Base-by-base conservation (phyloP, 208 protist genomes). In the Novymonas esmeraldas region DNA sequence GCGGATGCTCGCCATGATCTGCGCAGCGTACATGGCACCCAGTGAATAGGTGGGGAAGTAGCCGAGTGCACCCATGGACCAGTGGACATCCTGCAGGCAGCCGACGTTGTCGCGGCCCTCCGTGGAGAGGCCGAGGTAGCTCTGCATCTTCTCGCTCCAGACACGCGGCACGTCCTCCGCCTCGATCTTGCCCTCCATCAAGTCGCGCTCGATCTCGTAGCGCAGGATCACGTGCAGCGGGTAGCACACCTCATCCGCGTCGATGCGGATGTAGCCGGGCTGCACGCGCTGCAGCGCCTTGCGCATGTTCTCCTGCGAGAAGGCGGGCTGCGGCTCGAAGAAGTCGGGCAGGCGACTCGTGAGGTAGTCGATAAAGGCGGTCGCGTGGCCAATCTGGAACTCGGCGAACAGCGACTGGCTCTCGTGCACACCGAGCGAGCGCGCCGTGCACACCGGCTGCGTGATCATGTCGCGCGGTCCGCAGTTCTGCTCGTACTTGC, bases 171-270 rank as follows among this genome's bases (percentile, higher is more conserved):
- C 70, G 29, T 95, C 90, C 36, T 89, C 87, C 10, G 79, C 85
- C 64, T 87, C 74, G 50, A 95, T 71, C 33, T 77, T 85, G 18
- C 87, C 92, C 42, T 92, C 78, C 28, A 98, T 84, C 13, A 98
- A 64, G 48, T 72, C 87, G 31, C 82, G 78, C 77, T 98, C 92
- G 31, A 98, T 92, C 46, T 96, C 90, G 76, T 89, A 96, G 39
- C 94, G 81, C 45, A 98, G 63, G 50, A 96, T 92, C 45, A 98
- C 77, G 58, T 98, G 94, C 42, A 97, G 54, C 6, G 87, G 82
- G 81, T 98, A 98, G 66, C 84, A 92, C 14, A 97, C 71, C 81
- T 98, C 94, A 44, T 98, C 94, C 0, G 92, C 82, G 34, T 89
- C 60, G 33, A 97, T 73, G 46, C 94, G 90, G 42, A 96, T 97